Conservation (phyloP, 768 basidiomycete genomes). For the Auricularia sp. region DNA sequence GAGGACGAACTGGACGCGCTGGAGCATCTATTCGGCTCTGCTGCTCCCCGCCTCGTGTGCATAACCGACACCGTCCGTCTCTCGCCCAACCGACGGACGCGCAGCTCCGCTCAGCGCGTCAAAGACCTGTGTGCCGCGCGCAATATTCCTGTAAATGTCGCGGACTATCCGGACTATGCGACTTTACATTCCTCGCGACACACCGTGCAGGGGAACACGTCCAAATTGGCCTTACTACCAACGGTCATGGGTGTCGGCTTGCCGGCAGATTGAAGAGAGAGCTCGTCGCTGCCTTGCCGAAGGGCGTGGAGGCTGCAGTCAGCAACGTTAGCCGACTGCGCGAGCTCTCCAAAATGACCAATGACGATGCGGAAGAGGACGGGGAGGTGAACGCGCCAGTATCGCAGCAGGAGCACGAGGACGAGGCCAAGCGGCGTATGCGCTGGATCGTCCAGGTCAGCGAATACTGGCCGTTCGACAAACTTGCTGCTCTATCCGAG, state of each 20-base stretch:
- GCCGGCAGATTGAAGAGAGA: conserved; percentile 73
- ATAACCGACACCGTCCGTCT: conserved; percentile 68
- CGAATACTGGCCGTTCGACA: conserved; percentile 87
- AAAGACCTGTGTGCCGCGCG: conserved; percentile 43
- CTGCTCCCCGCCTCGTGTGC: conserved; percentile 39
- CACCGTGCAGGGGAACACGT: conserved; percentile 53
- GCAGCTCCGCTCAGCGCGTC: conserved; percentile 50
- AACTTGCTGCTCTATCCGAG: conserved; percentile 58
- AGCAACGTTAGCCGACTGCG: conserved; percentile 64
- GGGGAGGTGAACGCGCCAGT: conserved; percentile 18
- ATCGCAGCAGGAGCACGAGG: conserved; percentile 13
- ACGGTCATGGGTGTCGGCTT: conserved; percentile 83
- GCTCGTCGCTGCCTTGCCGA: conserved; percentile 64
- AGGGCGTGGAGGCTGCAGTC: conserved; percentile 65
- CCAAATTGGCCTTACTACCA: conserved; percentile 76
- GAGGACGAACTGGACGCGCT: conserved; percentile 36
- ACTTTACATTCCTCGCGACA: conserved; percentile 79
- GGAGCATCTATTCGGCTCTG: conserved; percentile 34
- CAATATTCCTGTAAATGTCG: conserved; percentile 72
- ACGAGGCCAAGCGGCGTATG: conserved; percentile 51
- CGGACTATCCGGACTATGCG: conserved; percentile 81
- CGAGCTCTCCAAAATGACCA: conserved; percentile 30
- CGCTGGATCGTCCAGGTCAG: conserved; percentile 93
- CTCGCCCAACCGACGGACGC: conserved; percentile 28
- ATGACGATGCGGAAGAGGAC: conserved; percentile 31